Evolutionary conservation across 176 grass and related monocot species (phyloP).

Genomic region (Carex littledalei): DNA sequence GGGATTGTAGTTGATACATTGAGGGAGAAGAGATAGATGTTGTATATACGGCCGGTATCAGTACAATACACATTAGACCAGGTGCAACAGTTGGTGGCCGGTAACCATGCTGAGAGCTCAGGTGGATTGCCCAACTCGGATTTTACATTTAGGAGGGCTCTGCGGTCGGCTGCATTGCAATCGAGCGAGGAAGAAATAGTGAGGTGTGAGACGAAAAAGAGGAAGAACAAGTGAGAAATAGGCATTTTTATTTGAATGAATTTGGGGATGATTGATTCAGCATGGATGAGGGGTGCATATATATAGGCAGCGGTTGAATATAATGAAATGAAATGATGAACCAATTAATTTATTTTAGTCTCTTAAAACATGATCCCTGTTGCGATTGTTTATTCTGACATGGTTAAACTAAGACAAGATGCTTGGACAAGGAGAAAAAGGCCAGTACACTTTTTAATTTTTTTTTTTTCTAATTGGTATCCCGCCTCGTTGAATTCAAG

Average conservation of each 20-base stretch:
- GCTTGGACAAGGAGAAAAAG: neutral
- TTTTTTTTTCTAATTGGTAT: neutral
- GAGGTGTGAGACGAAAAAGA: conserved; percentile 2
- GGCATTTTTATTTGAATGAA: neutral
- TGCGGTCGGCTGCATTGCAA: conserved; percentile 42
- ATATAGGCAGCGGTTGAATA: neutral
- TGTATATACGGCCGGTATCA: conserved; percentile 48
- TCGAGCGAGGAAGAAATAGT: neutral
- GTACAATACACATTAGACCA: conserved; percentile 65
- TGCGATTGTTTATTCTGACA: neutral
- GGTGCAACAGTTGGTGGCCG: conserved; percentile 37
- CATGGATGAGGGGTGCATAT: neutral
- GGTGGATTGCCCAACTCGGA: conserved; percentile 42
- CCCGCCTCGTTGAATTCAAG: neutral
- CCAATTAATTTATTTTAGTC: neutral
- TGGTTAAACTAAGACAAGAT: neutral
- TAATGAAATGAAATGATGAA: neutral
- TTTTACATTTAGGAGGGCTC: conserved; percentile 52
- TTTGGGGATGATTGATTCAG: neutral
- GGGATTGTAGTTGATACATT: conserved; percentile 44
- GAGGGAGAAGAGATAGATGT: conserved; percentile 50
- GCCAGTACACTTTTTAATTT: neutral
- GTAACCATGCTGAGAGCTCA: conserved; percentile 40
- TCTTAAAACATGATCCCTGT: neutral
- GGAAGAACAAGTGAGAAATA: neutral